Percentiles rank a stretch among this genome's conserved stretches.
phyloP scores from a whole-genome alignment of 2,329 filamentous ascomycete species.

The Mycogone perniciosa region DNA sequence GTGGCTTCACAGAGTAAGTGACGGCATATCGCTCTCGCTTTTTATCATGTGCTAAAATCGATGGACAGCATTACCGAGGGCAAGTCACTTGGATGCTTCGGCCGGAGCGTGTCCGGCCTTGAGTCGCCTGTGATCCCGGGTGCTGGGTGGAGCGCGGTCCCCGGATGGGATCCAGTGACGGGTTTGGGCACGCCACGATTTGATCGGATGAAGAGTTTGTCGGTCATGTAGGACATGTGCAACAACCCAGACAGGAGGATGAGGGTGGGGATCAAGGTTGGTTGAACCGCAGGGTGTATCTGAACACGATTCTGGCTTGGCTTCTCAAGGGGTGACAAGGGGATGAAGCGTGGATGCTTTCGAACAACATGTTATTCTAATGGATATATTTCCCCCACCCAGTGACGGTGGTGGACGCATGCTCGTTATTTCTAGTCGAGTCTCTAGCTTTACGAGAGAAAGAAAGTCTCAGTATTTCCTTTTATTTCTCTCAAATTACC shows the following conservation, averaged over 20 bases:
- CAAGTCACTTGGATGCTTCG: slow-evolving; percentile 26
- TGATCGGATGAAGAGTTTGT: slow-evolving; percentile 9
- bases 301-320: too few species aligned
- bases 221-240: not conserved
- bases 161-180: slow-evolving; percentile 14
- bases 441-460: too few species aligned
- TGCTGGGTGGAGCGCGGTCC: slow-evolving; percentile 12
- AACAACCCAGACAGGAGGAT: not conserved
- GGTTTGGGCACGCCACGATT: slow-evolving; percentile 14
- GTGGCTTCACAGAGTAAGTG: slow-evolving; percentile 32
- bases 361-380: too few species aligned
- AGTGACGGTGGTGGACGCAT: too few species aligned
- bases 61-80: slow-evolving; percentile 29
- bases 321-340: too few species aligned
- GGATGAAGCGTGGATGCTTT: too few species aligned
- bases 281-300: too few species aligned
- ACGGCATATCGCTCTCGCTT: not conserved
- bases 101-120: slow-evolving; percentile 20
- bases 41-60: slow-evolving; percentile 2
- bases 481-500: too few species aligned
- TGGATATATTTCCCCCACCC: too few species aligned
- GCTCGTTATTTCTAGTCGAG: too few species aligned
- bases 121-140: slow-evolving; percentile 21
- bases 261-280: not conserved
- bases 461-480: too few species aligned